These are phyloP conservation scores for Oenanthe sinensis DNA, from an alignment of 129 eudicot genomes.

Conservation along the genomic window DNA sequence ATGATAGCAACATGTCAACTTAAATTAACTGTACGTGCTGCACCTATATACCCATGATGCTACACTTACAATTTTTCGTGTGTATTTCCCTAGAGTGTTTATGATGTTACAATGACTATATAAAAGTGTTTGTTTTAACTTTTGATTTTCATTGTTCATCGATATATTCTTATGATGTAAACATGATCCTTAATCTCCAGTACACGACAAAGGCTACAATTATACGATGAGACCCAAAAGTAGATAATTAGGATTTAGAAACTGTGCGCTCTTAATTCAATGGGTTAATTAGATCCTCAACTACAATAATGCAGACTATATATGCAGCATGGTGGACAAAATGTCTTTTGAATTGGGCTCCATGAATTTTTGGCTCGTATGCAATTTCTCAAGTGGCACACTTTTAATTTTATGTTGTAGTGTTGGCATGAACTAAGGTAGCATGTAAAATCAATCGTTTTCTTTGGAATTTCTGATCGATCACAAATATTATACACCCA, in stretches of 20 bases:
- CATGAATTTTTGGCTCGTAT: background rate
- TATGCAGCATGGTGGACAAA: background rate
- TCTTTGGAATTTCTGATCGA: background rate
- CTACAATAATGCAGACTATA: background rate
- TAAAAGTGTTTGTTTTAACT: too few relatives aligned
- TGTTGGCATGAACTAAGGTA: background rate
- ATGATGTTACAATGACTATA: background rate
- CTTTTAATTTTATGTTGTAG: too few relatives aligned
- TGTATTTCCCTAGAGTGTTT: background rate
- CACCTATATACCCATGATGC: background rate
- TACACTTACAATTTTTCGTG: background rate
- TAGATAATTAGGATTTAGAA: background rate
- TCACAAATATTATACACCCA: too few relatives aligned
- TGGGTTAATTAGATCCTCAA: background rate
- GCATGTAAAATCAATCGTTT: background rate
- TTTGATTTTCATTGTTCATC: too few relatives aligned
- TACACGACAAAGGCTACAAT: too few relatives aligned
- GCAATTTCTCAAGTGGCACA: background rate
- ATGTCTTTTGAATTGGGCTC: background rate
- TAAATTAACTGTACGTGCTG: background rate
- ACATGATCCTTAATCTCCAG: too few relatives aligned
- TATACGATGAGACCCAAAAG: background rate
- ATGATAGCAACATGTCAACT: conserved; percentile 1
- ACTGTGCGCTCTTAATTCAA: background rate
- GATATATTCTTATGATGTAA: too few relatives aligned